Evolutionary conservation across 352 stramenopile species (phyloP).

Genomic region (Phytophthora syringae): DNA sequence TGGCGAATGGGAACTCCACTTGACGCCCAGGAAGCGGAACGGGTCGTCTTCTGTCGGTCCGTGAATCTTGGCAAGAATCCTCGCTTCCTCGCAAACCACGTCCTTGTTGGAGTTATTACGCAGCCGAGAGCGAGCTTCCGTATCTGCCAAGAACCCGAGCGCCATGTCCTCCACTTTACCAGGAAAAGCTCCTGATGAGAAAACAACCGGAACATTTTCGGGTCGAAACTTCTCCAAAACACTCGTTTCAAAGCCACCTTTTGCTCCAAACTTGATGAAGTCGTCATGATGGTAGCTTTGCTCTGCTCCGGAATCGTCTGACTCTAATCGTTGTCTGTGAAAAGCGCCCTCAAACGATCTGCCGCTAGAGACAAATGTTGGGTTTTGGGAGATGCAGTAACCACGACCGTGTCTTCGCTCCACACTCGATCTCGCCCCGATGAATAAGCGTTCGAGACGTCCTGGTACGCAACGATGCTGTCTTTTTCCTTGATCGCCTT

Average conservation of each 20-base stretch:
- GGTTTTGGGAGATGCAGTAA: slow-evolving; percentile 33
- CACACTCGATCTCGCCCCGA: slow-evolving; percentile 35
- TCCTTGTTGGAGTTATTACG: slow-evolving; percentile 35
- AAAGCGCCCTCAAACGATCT: slow-evolving; percentile 22
- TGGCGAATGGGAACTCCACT: slow-evolving; percentile 40
- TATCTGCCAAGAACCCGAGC: slow-evolving; percentile 46
- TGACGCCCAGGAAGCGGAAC: slow-evolving; percentile 56
- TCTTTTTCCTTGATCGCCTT: slow-evolving; percentile 58
- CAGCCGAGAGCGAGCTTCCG: slow-evolving; percentile 25
- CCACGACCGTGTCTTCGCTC: slow-evolving; percentile 45
- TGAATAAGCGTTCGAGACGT: slow-evolving; percentile 22
- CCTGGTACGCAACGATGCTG: slow-evolving; percentile 54
- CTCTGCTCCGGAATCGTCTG: slow-evolving; percentile 33
- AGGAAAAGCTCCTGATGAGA: slow-evolving; percentile 36
- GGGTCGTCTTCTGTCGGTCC: slow-evolving; percentile 37
- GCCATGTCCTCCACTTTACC: slow-evolving; percentile 54
- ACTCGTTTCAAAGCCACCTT: slow-evolving; percentile 31
- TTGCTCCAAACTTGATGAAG: slow-evolving; percentile 38
- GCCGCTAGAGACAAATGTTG: slow-evolving; percentile 29
- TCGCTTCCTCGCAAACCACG: slow-evolving; percentile 21
- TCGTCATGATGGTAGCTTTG: slow-evolving; percentile 26
- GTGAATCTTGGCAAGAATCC: slow-evolving; percentile 31
- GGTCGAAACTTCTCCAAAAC: slow-evolving; percentile 42
- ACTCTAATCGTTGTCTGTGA: slow-evolving; percentile 8
- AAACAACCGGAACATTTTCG: slow-evolving; percentile 36